Base-by-base conservation (phyloP, 2,329 filamentous ascomycete genomes). In the Diaporthe ampelina region DNA sequence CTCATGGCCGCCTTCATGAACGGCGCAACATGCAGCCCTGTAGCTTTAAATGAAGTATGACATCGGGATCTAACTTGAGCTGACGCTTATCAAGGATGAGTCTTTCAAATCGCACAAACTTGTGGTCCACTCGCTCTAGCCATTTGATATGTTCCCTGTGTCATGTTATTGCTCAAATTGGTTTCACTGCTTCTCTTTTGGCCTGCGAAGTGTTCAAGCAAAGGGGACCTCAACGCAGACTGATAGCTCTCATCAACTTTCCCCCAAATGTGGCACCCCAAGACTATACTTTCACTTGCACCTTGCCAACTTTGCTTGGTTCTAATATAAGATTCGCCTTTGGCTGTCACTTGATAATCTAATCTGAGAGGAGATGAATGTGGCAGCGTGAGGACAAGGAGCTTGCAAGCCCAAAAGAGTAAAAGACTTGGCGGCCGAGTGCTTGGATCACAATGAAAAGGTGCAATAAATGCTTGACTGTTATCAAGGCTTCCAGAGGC, bases 251-350 rank as follows among this genome's bases (percentile, higher is more conserved):
- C 7, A 15, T 5, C n/a, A n/a, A 24, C 15, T 10, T 50, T 10
- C 3, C n/a, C 1, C 4, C 0, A 35, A 1, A 4, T 1, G 29
- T 3, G 13, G 26, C 13, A 10, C 8, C 26, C 35, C 2, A 24
- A n/a, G 24, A 3, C 9, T 24, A 17, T 15, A 19, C 10, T 11
- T 40, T 40, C 37, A 13, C 11, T 32, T n/a, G 5, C 8, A 13
- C 6, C 19, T 50, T 19, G 10, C 26, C 4, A 11, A 48, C 8
- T 35, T n/a, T 26, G 29, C 11, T 50, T 67, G 29, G 19, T 4
- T 19, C 35, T 4, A 48, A 17, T 45, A 2, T 32, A 7, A 11
- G 15, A 2, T 52, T n/a, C n/a, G n/a, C n/a, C n/a, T n/a, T 11
- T 19, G 4, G 48, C 21, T 19, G 17, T n/a, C 5, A 6, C 2